These are phyloP conservation scores for Blepharisma stoltei DNA, from an alignment of 73 alveolate genomes.

Conservation along the genomic window DNA sequence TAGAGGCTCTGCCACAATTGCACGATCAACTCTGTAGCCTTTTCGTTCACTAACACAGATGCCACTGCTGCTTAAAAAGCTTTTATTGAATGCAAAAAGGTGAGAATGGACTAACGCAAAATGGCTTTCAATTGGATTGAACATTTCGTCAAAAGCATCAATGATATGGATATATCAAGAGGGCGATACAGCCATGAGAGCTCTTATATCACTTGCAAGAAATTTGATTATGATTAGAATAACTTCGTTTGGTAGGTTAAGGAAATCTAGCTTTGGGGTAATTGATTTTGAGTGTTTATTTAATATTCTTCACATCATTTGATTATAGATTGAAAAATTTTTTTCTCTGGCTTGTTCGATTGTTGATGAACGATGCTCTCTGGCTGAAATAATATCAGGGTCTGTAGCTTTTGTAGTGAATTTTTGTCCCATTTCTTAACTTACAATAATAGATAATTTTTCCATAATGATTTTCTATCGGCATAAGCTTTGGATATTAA, in stretches of 20 bases:
- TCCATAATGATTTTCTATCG: too few species aligned
- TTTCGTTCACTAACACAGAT: not conserved
- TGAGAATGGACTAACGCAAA: conserved; percentile 23
- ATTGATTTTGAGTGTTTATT: not conserved
- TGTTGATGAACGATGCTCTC: not conserved
- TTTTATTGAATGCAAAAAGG: not conserved
- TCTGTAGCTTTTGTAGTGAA: not conserved
- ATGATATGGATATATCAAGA: conserved; percentile 13
- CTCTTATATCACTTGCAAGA: not conserved
- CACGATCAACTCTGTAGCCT: conserved; percentile 29
- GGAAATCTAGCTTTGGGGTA: not conserved
- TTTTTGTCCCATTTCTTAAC: conserved; percentile 18
- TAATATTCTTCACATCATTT: not conserved
- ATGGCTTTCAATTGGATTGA: conserved; percentile 32
- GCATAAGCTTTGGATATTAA: too few species aligned
- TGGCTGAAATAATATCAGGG: not conserved
- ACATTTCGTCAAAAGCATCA: conserved; percentile 10
- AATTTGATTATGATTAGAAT: not conserved
- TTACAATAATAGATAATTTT: too few species aligned
- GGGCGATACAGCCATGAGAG: conserved; percentile 13
- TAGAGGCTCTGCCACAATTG: conserved; percentile 6
- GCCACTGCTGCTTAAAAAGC: not conserved
- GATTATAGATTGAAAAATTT: not conserved
- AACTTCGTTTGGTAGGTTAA: conserved; percentile 17
- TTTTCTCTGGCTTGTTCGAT: conserved; percentile 13